Evolutionary conservation across 768 basidiomycete species (phyloP), one percentile per base, ranked within the genome.

Genomic region (Gelatoporia subvermispora): DNA sequence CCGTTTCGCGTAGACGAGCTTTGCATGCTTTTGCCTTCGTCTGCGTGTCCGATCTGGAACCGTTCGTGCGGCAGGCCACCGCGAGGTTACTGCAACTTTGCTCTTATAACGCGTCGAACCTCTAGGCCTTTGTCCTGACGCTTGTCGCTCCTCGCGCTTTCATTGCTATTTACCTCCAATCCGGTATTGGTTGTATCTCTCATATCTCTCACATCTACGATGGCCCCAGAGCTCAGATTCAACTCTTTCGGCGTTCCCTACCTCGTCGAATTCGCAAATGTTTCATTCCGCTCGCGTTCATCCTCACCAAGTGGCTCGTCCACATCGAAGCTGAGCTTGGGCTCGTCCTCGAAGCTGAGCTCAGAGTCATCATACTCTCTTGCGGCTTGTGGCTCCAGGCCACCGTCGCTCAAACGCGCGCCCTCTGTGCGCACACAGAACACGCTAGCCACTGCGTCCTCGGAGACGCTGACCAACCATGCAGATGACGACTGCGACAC

Each of bases 211-310:
- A 15, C 51, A 20, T 42, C 34, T 17, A 36, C 40, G 17, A 61
- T 62, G 56, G 58, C 60, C 43, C 53, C 55, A 16, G 59, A 67
- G 45, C 48, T 67, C 58, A 62, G 56, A 51, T 65, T 66, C 54
- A 66, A 60, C 41, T 51, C 62, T 15, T 57, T 57, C 47, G 67
- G 68, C 46, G 58, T 69, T 49, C 68, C 67, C 16, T 68, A 65
- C 53, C 45, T 68, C 50, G 64, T 64, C 48, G 67, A 68, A 46
- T 69, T 68, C 50, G 60, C 64, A 44, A 65, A 66, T 52, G 57
- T 68, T 36, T 51, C 60, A 35, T 63, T 69, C 53, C 61, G 65
- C 43, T 52, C 58, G 15, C 51, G 42, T 10, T 36, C 43, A 47
- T 35, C 48, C 47, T 8, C 51, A 41, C 48, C 28, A 16, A 7